Percentiles rank a stretch among this genome's conserved stretches.
Conservation (phyloP, 2,329 filamentous ascomycete genomes). For the Colletotrichum magnum region DNA sequence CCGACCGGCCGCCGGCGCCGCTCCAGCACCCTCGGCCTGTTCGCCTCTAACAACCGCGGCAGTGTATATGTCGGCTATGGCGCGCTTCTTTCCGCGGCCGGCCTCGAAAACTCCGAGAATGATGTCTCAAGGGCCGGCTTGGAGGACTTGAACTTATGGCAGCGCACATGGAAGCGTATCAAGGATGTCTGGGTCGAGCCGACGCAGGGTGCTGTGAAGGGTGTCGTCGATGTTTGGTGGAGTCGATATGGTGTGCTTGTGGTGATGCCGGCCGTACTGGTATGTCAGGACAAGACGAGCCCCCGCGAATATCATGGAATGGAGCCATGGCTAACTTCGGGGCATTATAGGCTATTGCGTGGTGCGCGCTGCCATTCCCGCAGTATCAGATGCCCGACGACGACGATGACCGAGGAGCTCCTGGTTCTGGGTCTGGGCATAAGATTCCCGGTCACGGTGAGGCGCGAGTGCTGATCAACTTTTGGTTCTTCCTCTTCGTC, state of each 20-base stretch:
- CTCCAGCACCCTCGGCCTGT: slow-evolving; percentile 50
- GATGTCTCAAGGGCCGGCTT: slow-evolving; percentile 50
- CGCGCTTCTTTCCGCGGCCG: slow-evolving; percentile 60
- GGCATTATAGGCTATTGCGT: slow-evolving; percentile 66
- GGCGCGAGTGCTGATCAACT: slow-evolving; percentile 75
- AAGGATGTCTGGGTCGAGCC: slow-evolving; percentile 74
- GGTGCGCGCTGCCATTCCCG: slow-evolving; percentile 77
- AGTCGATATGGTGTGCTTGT: slow-evolving; percentile 73
- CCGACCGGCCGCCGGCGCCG: slow-evolving; percentile 45
- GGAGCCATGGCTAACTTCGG: slow-evolving; percentile 35
- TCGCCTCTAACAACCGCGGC: slow-evolving; percentile 53
- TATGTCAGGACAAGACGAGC: slow-evolving; percentile 51
- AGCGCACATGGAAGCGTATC: slow-evolving; percentile 52
- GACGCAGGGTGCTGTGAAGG: slow-evolving; percentile 69
- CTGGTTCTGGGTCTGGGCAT: slow-evolving; percentile 48
- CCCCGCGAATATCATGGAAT: not conserved
- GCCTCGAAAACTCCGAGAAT: slow-evolving; percentile 50
- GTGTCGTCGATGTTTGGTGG: slow-evolving; percentile 74
- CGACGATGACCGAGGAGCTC: slow-evolving; percentile 50
- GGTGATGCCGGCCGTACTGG: slow-evolving; percentile 72
- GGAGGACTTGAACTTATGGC: slow-evolving; percentile 52
- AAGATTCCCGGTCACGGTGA: slow-evolving; percentile 73
- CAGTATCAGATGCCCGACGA: slow-evolving; percentile 69
- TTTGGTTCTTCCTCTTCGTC: slow-evolving; percentile 80
- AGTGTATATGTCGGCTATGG: slow-evolving; percentile 72